Evolutionary conservation across 805 yeast species (phyloP), one percentile per base, ranked within the genome.

Genomic region (Saccharomycodes ludwigii): DNA sequence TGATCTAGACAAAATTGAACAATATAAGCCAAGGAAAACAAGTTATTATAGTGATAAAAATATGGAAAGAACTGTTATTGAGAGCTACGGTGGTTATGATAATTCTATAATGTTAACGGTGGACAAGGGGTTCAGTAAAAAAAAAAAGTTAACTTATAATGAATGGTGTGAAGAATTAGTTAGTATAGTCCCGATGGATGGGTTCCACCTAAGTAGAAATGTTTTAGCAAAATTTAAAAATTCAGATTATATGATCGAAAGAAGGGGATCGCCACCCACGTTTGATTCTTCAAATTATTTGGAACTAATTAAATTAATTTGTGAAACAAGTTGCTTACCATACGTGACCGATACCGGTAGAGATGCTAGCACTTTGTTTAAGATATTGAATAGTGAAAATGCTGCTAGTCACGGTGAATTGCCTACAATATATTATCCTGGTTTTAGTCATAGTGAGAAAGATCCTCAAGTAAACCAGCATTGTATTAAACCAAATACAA

Each of bases 261-360:
- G 82, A 38, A 65, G 96, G 30, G 96, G 96, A 0, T 78, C 95
- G 0, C 93, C 95, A 2, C 71, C 65, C 42, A 85, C 96, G 0
- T 88, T 86, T 56, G 86, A 86, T 47, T 69, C 79, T 5, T 47
- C 54, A 9, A 63, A 55, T 35, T 54, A 46, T 34, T 30, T 43
- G 9, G 44, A 47, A 29, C 30, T 54, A 17, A 43, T 51, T 24
- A 36, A 23, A 6, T 9, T 34, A 9, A 18, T 32, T 2, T 27
- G 22, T n/a, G 8, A 11, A 5, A 6, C 19, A n/a, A n/a, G n/a
- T n/a, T n/a, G n/a, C 11, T 16, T 32, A 13, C 14, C 10, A 11
- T 10, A 5, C 9, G 14, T 27, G 4, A 22, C 16, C 5, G 20
- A 26, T 3, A 17, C 21, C 12, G 26, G 18, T 14, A 22, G 18